Percentiles rank a stretch among this genome's conserved stretches.
These are phyloP conservation scores for Populus deltoides DNA, from an alignment of 345 rosid species.

Conservation along the genomic window DNA sequence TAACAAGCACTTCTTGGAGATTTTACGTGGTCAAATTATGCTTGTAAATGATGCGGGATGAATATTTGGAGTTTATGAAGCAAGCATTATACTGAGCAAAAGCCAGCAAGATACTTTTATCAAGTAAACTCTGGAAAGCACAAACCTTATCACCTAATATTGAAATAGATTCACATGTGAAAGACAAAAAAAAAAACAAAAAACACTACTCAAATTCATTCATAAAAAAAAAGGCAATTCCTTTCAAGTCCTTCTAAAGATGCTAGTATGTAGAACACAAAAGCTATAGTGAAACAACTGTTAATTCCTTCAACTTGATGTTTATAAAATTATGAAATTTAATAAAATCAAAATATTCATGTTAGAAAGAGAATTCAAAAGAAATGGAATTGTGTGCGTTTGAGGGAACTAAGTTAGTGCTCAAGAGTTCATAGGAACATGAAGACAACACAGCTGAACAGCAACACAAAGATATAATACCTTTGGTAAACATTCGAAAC, in stretches of 20 bases:
- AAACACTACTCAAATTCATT: background rate
- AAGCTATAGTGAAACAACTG: no score
- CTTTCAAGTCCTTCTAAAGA: background rate
- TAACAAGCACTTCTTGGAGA: background rate
- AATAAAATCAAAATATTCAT: background rate
- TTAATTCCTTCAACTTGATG: background rate
- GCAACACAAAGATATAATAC: constrained; percentile 34
- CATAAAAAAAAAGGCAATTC: background rate
- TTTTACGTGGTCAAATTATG: background rate
- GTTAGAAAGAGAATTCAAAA: background rate
- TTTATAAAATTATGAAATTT: background rate
- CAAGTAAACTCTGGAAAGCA: background rate
- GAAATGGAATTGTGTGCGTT: background rate
- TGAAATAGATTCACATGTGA: background rate
- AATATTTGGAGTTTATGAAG: background rate
- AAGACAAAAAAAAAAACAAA: background rate
- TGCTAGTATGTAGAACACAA: no score
- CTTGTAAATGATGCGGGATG: no score
- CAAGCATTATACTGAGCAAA: no score
- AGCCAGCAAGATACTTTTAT: background rate
- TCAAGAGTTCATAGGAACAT: background rate
- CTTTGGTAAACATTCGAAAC: constrained; percentile 89
- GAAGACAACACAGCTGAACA: background rate
- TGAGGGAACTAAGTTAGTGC: background rate
- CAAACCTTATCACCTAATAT: background rate